Base-by-base conservation (phyloP, 2,329 filamentous ascomycete species). In the Pseudocercospora musae region DNA sequence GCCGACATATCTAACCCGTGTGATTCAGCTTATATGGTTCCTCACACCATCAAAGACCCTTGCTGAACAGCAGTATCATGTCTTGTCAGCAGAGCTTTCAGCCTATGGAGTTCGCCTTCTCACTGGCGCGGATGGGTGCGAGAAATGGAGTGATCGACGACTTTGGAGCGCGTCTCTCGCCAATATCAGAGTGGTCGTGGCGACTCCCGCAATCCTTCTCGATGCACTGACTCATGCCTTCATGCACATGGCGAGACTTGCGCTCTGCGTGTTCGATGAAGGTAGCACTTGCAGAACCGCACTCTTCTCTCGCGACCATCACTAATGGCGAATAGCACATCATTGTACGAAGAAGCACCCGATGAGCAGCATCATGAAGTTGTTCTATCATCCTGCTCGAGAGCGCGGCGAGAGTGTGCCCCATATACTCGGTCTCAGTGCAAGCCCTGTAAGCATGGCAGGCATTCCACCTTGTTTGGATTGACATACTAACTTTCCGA, bases 251-350 rank as follows among this genome's bases (percentile, higher is more conserved):
- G 72, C 79, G 0, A 79, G 79, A 2, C 75, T 96, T 21, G 81
- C 87, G 4, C 78, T 96, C 4, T 77, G 96, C 15, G 83, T 96
- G 0, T 90, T 96, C 69, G 92, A 96, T 71, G 92, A 96, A 85
- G 90, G 90, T 89, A 72, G 15, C 25, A 31, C 25, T 6, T 29
- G 21, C 15, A 9, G 49, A 18, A 25, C 7, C 6, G 1, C 7
- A 52, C 25, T 15, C 11, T 2, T 27, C 5, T 20, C 49, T 52
- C n/a, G 18, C 8, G 15, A 56, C 4, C 52, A 31, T 37, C 21
- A 37, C 53, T 56, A 52, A 58, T 23, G 33, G n/a, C 29, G 25
- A 29, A 23, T 44, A 90, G 92, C 90, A 9, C 92, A 96, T 72
- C 87, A 92, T 72, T 94, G 90, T 68, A 82, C 81, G 4, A 79